Evolutionary conservation across 1,284 basidiomycete genomes (phyloP).

Genomic region (Fomes fomentarius): DNA sequence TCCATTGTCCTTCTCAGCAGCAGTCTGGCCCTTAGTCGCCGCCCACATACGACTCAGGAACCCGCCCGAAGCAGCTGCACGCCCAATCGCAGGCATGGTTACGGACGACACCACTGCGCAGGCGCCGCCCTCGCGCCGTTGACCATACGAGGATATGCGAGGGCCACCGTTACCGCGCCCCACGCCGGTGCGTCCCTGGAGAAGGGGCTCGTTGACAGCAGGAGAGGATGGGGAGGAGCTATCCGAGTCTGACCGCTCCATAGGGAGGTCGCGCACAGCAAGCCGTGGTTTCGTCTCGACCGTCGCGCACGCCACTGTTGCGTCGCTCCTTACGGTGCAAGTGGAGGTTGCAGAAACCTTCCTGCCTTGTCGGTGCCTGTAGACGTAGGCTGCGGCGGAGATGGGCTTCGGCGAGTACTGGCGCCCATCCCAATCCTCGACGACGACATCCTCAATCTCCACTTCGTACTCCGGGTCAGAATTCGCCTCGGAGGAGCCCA

Average conservation of each 20-base stretch:
- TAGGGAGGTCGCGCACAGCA: constrained; percentile 13
- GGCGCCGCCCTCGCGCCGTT: constrained; percentile 22
- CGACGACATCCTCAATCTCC: constrained; percentile 41
- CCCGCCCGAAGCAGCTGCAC: constrained; percentile 40
- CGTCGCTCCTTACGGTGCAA: constrained; percentile 35
- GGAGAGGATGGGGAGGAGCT: constrained; percentile 19
- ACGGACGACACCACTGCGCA: constrained; percentile 38
- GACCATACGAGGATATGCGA: constrained; percentile 16
- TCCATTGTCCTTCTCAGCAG: constrained; percentile 35
- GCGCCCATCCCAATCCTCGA: constrained; percentile 30
- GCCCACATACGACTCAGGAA: constrained; percentile 73
- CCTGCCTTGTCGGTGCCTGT: constrained; percentile 47
- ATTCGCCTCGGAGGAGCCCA: constrained; percentile 39
- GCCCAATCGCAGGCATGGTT: constrained; percentile 47
- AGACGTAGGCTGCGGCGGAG: constrained; percentile 35
- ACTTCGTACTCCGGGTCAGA: constrained; percentile 47
- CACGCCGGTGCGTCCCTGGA: constrained; percentile 13
- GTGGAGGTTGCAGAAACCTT: constrained; percentile 39
- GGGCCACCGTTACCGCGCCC: constrained; percentile 16
- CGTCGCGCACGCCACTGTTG: constrained; percentile 20
- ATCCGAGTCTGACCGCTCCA: constrained; percentile 7
- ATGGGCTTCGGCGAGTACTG: constrained; percentile 44
- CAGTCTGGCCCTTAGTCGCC: constrained; percentile 49
- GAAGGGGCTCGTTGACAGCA: constrained; percentile 13
- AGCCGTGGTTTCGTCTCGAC: constrained; percentile 22